Conservation (phyloP, 441 rosid species). For the Omphalea diandra region DNA sequence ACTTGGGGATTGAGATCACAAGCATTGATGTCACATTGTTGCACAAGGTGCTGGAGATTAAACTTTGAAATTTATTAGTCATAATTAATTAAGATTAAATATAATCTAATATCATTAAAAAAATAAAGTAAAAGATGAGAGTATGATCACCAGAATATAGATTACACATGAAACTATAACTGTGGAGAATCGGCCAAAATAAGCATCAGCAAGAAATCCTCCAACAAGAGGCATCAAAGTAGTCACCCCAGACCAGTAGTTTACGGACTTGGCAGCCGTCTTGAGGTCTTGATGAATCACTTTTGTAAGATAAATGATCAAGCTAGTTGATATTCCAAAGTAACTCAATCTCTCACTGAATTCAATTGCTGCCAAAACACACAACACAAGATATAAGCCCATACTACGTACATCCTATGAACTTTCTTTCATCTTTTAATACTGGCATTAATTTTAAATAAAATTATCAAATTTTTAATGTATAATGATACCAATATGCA, state of each 20-base stretch:
- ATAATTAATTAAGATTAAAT: too few species aligned
- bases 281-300: conserved; percentile 69
- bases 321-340: conserved; percentile 65
- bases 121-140: neutral
- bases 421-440: too few species aligned
- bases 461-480: too few species aligned
- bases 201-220: conserved; percentile 73
- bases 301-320: conserved; percentile 59
- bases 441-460: too few species aligned
- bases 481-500: too few species aligned
- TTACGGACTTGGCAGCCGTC: conserved; percentile 58
- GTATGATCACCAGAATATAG: conserved; percentile 46
- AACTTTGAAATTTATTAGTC: too few species aligned
- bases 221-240: conserved; percentile 74
- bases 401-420: too few species aligned
- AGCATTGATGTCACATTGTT: too few species aligned
- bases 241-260: conserved; percentile 81
- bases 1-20: too few species aligned
- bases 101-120: neutral
- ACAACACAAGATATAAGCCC: neutral
- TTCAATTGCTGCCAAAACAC: conserved; percentile 11
- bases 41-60: too few species aligned
- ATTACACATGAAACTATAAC: conserved; percentile 45
- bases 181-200: conserved; percentile 57
- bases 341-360: too few species aligned